phyloP scores from a whole-genome alignment of 179 eudicot genomes.

The Carnegiea gigantea region DNA sequence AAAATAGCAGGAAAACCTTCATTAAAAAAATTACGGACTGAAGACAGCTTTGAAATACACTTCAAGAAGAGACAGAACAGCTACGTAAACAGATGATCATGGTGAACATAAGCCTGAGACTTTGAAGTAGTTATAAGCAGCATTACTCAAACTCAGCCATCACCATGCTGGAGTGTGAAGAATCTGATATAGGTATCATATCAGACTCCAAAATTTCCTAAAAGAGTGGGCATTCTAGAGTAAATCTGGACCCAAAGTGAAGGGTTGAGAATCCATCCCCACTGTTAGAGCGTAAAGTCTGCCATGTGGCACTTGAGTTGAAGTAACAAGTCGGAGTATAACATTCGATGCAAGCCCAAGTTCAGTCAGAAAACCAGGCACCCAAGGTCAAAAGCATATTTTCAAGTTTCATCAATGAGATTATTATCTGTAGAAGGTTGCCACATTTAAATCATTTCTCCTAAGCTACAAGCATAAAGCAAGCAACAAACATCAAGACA shows the following conservation, averaged over 20 bases:
- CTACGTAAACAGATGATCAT: background rate
- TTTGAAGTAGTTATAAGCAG: background rate
- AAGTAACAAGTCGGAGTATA: background rate
- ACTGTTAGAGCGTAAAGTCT: background rate
- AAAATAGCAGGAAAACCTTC: no score
- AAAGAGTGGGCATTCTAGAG: background rate
- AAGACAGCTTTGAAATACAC: background rate
- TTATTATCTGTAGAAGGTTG: background rate
- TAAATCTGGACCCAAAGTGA: background rate
- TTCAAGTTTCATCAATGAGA: slow-evolving; percentile 6
- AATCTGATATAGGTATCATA: background rate
- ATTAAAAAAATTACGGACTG: no score
- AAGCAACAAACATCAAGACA: background rate
- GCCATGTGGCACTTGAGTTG: background rate
- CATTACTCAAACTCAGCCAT: background rate
- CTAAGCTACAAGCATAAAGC: background rate
- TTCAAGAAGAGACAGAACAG: background rate
- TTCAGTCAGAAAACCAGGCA: background rate
- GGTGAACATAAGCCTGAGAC: background rate
- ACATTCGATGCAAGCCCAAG: background rate
- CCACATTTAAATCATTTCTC: background rate
- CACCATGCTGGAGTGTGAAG: background rate
- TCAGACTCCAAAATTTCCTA: background rate
- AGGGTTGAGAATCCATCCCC: background rate
- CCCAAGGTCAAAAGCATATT: background rate